Percentiles rank a stretch among this genome's conserved stretches.
phyloP scores from a whole-genome alignment of 1,139 yeast genomes.

The Saccharomyces hybrid region DNA sequence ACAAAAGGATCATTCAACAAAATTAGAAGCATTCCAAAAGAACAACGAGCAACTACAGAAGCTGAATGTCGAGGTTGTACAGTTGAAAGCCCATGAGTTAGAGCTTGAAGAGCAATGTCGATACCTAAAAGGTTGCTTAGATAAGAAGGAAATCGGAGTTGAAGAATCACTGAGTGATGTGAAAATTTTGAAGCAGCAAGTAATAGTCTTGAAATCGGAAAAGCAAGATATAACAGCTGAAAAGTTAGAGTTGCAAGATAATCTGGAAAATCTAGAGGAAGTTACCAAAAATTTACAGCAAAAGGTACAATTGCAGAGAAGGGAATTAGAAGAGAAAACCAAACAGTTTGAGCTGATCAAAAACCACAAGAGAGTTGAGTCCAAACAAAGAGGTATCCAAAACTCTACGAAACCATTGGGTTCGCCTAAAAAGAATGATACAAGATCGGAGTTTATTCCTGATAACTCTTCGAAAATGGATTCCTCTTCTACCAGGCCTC shows the following conservation, averaged over 20 bases:
- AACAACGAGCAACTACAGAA: conserved; percentile 27
- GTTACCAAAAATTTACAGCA: conserved; percentile 13
- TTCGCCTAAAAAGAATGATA: not conserved
- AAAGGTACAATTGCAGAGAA: conserved; percentile 8
- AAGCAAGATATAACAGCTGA: conserved; percentile 21
- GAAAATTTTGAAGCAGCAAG: conserved; percentile 17
- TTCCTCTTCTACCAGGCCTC: not conserved
- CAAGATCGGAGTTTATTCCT: not conserved
- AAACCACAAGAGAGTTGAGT: not conserved
- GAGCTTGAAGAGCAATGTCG: conserved; percentile 29
- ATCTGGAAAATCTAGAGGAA: conserved; percentile 16
- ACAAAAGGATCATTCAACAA: conserved; percentile 14
- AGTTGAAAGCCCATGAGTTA: conserved; percentile 28
- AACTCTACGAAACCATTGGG: not conserved
- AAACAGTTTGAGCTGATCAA: conserved; percentile 1
- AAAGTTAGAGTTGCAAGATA: conserved; percentile 25
- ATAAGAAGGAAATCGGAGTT: conserved; percentile 13
- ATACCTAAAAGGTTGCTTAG: conserved; percentile 15
- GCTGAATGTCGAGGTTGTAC: conserved; percentile 28
- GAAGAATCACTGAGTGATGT: conserved; percentile 19
- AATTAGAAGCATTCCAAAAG: conserved; percentile 17
- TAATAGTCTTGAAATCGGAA: conserved; percentile 18
- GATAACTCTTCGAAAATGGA: not conserved
- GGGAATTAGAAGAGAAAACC: conserved; percentile 4
- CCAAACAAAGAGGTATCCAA: not conserved